Percentiles rank a stretch among this genome's conserved stretches.
phyloP scores from a whole-genome alignment of 768 basidiomycete species.

The Cyclocybe aegerita region DNA sequence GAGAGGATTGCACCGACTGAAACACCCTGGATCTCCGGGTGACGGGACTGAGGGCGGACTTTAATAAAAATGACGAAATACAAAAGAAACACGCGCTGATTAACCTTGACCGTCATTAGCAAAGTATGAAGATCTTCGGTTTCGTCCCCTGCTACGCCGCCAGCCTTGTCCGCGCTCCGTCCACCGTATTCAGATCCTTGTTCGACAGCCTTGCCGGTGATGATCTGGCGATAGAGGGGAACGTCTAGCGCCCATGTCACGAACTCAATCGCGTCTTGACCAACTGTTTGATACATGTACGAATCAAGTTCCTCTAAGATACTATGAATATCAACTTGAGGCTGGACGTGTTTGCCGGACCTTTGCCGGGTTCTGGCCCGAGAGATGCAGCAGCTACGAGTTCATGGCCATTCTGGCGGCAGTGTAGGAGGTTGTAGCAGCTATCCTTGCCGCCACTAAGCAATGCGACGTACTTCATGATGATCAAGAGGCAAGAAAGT shows the following conservation, averaged over 20 bases:
- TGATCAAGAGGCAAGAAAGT: constrained; percentile 9
- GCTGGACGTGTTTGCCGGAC: constrained; percentile 42
- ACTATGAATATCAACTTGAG: constrained; percentile 20
- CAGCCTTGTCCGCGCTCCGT: constrained; percentile 40
- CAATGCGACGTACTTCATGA: constrained; percentile 90
- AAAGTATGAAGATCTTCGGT: constrained; percentile 89
- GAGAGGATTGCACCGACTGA: constrained; percentile 97
- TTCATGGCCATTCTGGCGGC: constrained; percentile 80
- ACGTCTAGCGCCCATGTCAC: constrained; percentile 84
- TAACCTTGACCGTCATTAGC: constrained; percentile 74
- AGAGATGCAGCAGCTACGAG: constrained; percentile 89
- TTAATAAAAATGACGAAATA: background rate
- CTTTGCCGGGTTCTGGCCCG: constrained; percentile 81
- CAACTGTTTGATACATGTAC: constrained; percentile 98
- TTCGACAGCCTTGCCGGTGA: constrained; percentile 78
- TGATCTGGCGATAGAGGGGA: constrained; percentile 81
- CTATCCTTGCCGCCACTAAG: constrained; percentile 98
- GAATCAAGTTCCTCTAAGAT: constrained; percentile 95
- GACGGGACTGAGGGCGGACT: constrained; percentile 46
- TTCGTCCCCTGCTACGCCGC: constrained; percentile 80
- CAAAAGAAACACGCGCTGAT: background rate
- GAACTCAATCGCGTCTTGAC: constrained; percentile 87
- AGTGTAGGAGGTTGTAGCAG: constrained; percentile 93
- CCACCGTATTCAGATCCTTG: constrained; percentile 86
- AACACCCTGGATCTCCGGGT: constrained; percentile 83